Conservation (phyloP, 306 rosid genomes). For the Ziziphus jujuba region DNA sequence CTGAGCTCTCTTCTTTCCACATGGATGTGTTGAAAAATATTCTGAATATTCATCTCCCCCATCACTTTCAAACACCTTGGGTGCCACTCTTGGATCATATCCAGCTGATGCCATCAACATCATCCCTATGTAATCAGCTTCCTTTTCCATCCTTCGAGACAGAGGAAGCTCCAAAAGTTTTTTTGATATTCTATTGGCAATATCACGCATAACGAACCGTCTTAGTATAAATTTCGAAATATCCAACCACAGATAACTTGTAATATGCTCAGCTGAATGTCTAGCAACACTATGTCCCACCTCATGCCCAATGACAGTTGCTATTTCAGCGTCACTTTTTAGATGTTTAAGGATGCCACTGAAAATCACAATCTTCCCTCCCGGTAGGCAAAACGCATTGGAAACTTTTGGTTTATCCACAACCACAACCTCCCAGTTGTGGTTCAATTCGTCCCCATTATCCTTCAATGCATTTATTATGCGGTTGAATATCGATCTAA, state of each 20-base stretch:
- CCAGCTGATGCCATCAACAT: conserved; percentile 75
- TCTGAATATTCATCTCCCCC: conserved; percentile 46
- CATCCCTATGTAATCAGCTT: conserved; percentile 86
- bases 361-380: not conserved
- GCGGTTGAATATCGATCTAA: not conserved
- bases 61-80: conserved; percentile 59
- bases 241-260: not conserved
- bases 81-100: conserved; percentile 75
- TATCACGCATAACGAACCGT: not conserved
- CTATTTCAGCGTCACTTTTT: not conserved
- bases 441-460: not conserved
- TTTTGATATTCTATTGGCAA: not conserved
- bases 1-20: conserved; percentile 65
- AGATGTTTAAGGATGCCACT: not conserved
- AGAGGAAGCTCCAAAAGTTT: too few species aligned
- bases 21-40: conserved; percentile 68
- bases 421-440: not conserved
- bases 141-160: too few species aligned
- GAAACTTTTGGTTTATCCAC: not conserved
- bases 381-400: not conserved
- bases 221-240: not conserved
- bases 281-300: not conserved
- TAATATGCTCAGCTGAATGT: not conserved
- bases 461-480: not conserved
- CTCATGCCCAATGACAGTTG: not conserved